Evolutionary conservation across 495 filamentous ascomycete species (phyloP).

Genomic region (Peziza echinospora): DNA sequence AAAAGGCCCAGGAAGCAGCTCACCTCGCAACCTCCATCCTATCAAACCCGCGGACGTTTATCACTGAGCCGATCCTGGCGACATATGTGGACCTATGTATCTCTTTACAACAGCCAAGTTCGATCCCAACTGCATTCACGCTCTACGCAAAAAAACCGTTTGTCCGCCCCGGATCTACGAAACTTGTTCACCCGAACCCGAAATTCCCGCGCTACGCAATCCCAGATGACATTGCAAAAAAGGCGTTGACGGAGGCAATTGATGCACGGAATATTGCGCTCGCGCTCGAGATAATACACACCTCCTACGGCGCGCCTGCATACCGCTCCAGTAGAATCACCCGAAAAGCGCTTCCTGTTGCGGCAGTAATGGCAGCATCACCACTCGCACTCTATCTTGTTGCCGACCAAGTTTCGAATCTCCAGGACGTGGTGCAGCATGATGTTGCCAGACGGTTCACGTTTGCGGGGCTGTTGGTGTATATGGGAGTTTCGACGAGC

Average conservation of each 20-base stretch:
- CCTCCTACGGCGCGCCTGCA: conserved; percentile 49
- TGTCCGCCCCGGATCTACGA: conserved; percentile 37
- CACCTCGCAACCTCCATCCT: conserved; percentile 40
- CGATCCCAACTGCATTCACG: conserved; percentile 54
- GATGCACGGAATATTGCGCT: conserved; percentile 49
- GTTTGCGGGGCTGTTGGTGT: conserved; percentile 60
- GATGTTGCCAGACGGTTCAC: conserved; percentile 49
- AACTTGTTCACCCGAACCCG: conserved; percentile 40
- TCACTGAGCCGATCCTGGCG: conserved; percentile 46
- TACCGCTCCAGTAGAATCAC: conserved; percentile 45
- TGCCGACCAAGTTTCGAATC: conserved; percentile 34
- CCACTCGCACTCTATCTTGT: conserved; percentile 50
- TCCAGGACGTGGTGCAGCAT: conserved; percentile 51
- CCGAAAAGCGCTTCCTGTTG: conserved; percentile 18
- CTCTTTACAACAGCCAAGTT: conserved; percentile 44
- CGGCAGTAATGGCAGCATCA: conserved; percentile 24
- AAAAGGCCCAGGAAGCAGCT: no score
- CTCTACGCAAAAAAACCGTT: conserved; percentile 65
- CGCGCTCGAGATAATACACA: conserved; percentile 59
- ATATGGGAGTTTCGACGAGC: conserved; percentile 52
- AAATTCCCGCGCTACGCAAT: conserved; percentile 48
- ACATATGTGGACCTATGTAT: conserved; percentile 51
- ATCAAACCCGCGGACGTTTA: conserved; percentile 56
- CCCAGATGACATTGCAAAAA: conserved; percentile 38
- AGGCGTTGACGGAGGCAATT: conserved; percentile 57